These are phyloP conservation scores for Vigna hirtella DNA, from an alignment of 306 rosid species.

Conservation along the genomic window DNA sequence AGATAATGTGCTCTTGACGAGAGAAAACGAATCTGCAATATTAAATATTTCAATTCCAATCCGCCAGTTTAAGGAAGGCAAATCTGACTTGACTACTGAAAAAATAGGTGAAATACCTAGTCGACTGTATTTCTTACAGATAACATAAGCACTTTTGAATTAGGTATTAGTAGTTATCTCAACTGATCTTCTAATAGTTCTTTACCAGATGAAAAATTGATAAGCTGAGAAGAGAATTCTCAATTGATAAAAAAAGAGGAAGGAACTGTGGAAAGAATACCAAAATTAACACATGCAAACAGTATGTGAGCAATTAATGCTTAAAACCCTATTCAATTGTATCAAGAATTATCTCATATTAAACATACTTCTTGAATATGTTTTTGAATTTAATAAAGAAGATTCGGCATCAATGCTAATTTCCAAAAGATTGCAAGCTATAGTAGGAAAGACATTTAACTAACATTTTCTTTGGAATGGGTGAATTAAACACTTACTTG, in stretches of 20 bases:
- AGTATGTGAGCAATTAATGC: conserved; percentile 13
- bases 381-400: conserved; percentile 8
- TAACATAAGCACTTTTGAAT: not conserved
- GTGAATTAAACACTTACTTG: conserved; percentile 63
- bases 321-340: not conserved
- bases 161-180: conserved; percentile 14
- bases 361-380: conserved; percentile 20
- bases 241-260: not conserved
- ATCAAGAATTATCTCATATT: not conserved
- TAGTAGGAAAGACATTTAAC: conserved; percentile 8
- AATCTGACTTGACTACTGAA: not conserved
- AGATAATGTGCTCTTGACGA: conserved; percentile 70
- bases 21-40: conserved; percentile 74
- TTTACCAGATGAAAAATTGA: conserved; percentile 23
- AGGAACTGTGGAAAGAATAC: not conserved
- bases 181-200: conserved; percentile 25
- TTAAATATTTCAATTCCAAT: conserved; percentile 42
- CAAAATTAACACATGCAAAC: conserved; percentile 11
- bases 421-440: not conserved
- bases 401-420: conserved; percentile 21
- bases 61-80: conserved; percentile 17
- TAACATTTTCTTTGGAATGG: not conserved
- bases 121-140: conserved; percentile 14
- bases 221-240: conserved; percentile 13
- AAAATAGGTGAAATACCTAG: conserved; percentile 23